phyloP scores from a whole-genome alignment of 2,329 filamentous ascomycete species.

The Exophiala viscosa region DNA sequence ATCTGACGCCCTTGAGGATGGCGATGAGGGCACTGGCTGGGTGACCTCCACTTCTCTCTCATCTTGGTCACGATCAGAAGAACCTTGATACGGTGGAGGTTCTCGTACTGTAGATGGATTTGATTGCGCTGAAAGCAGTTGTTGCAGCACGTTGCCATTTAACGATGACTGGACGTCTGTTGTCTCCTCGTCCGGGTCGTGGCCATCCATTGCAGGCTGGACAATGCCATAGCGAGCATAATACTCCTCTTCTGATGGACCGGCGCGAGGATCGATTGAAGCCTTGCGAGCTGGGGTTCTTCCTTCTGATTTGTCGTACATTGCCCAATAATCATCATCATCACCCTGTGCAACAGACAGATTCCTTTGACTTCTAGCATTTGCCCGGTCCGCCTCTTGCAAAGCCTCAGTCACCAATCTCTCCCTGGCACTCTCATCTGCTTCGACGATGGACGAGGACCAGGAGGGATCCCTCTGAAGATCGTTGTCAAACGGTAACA shows the following conservation, averaged over 20 bases:
- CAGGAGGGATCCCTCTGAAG: conserved; percentile 51
- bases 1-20: conserved; percentile 43
- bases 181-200: conserved; percentile 57
- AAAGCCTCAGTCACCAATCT: conserved; percentile 37
- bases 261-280: conserved; percentile 33
- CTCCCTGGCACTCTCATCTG: conserved; percentile 46
- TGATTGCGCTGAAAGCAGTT: conserved; percentile 39
- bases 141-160: conserved; percentile 49
- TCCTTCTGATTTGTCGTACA: conserved; percentile 57
- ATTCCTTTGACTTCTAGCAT: conserved; percentile 22
- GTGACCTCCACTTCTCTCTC: conserved; percentile 33
- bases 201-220: conserved; percentile 60
- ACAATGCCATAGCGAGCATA: conserved; percentile 61
- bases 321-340: conserved; percentile 63
- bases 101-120: conserved; percentile 28
- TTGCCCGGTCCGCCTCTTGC: conserved; percentile 30
- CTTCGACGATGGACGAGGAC: conserved; percentile 53
- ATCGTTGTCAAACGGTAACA: conserved; percentile 49
- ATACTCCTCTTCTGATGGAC: conserved; percentile 55
- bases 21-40: conserved; percentile 43
- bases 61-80: conserved; percentile 15
- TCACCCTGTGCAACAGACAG: conserved; percentile 44
- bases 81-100: conserved; percentile 24
- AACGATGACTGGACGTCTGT: conserved; percentile 48
- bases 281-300: conserved; percentile 46